Evolutionary conservation across 208 protist genomes (phyloP), one percentile per base, ranked within the genome.

Genomic region (Novymonas esmeraldas): DNA sequence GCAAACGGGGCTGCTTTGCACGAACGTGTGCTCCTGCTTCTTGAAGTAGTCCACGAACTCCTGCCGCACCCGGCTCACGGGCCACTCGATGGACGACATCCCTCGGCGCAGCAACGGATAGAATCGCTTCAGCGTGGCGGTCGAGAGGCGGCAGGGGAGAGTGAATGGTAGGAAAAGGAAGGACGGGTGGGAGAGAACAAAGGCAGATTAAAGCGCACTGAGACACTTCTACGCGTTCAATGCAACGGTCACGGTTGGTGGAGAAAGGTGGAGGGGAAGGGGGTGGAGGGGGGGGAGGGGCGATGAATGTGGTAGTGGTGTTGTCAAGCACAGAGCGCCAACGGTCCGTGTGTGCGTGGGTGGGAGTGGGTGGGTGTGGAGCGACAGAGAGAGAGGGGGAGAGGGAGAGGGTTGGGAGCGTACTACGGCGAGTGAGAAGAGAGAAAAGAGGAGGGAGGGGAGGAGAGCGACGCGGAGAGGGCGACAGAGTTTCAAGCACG

Each of bases 41-140:
- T 81, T 83, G 78, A 99, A 99, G 80, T 97, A 99, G 55, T 97
- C 84, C 29, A 98, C 84, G 78, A 98, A 99, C 54, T 92, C 89
- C 51, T 94, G 67, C 44, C 98, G 92, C 44, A 99, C 93, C 41
- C 91, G 86, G 34, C 64, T 79, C 45, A 89, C 81, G 14, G 90
- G 87, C 93, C 93, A 97, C 72, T 84, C 78, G 34, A 82, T 73
- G 44, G 49, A 67, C 59, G 68, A 55, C 68, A 73, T 73, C 60
- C 59, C 59, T 28, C 58, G 50, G 42, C 39, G 34, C 36, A 66
- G 68, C 59, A 67, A 56, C 24, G 68, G 59, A 22, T 42, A 59
- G 33, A 79, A 69, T 33, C 56, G 46, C 57, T 64, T 66, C 56
- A 73, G 50, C 63, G 55, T 66, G 20, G 31, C 49, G 49, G 14